Base-by-base conservation (phyloP, 371 early-diverging fungal genomes). In the Mycotypha africana region DNA sequence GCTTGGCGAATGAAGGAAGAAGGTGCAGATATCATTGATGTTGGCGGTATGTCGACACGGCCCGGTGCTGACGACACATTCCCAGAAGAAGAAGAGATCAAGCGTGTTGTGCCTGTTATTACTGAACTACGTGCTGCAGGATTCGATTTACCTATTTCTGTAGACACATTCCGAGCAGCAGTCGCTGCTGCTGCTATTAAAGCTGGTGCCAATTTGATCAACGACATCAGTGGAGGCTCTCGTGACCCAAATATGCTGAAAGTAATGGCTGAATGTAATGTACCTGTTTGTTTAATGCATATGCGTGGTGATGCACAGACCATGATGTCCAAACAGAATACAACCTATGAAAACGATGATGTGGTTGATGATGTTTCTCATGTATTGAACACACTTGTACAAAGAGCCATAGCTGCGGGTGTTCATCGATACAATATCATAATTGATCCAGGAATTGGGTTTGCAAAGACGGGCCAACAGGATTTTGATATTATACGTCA, bases 371-470 rank as follows among this genome's bases (percentile, higher is more conserved):
- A 76, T 42, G 81, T 96, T n/a, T 70, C 78, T 23, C 52, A 54
- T 9, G 89, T 84, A 42, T 71, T 97, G 14, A 63, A 74, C n/a
- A 58, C 58, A 17, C 62, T 79, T 8, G 82, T 95, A 6, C 57
- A 81, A 40, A 64, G 61, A 8, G 93, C 93, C 0, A 67, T 93
- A 20, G 60, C 63, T 8, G 76, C 79, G 2, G 98, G 98, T 42
- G 82, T 97, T 0, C 78, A 78, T 42, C 81, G 96, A 10, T 98
- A 97, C 96, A 96, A 95, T 61, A 88, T 98, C 26, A 88, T 95
- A 49, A 60, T 95, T 7, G 98, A 98, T 56, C 98, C 98, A 2
- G 98, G 98, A 12, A 72, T 98, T 38, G 98, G 98, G 0, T 98
- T 97, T 66, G 93, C 98, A 20, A 98, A 98, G 74, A 84, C 85